Conservation (phyloP, 169 alveolate species). For the Cryptosporidium sp. region DNA sequence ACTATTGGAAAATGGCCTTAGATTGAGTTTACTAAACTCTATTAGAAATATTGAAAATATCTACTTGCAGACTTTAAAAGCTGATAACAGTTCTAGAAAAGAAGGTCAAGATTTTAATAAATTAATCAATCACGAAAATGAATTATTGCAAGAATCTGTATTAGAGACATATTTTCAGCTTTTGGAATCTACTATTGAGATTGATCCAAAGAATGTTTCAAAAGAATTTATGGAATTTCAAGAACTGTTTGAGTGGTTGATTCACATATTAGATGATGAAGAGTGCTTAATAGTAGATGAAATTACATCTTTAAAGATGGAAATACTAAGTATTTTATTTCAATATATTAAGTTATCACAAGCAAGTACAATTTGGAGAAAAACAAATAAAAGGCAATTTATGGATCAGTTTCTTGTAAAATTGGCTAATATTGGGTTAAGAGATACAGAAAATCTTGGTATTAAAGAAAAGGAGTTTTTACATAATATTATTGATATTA, state of each 20-base stretch:
- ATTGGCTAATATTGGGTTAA: slow-evolving; percentile 42
- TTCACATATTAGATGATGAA: slow-evolving; percentile 7
- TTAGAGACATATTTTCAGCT: slow-evolving; percentile 11
- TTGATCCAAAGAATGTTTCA: slow-evolving; percentile 44
- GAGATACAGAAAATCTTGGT: neutral
- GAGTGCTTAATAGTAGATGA: neutral
- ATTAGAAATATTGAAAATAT: neutral
- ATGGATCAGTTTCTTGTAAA: slow-evolving; percentile 43
- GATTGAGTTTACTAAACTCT: neutral
- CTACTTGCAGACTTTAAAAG: neutral
- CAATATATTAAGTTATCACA: slow-evolving; percentile 7
- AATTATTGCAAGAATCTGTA: neutral
- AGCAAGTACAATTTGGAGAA: neutral
- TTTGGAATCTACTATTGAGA: slow-evolving; percentile 33
- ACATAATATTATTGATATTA: slow-evolving; percentile 29
- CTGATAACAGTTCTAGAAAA: neutral
- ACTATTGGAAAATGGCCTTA: neutral
- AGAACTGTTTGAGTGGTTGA: slow-evolving; percentile 22
- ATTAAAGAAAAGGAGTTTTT: slow-evolving; percentile 44
- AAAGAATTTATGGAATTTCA: neutral
- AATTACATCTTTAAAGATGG: slow-evolving; percentile 14
- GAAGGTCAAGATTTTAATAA: neutral
- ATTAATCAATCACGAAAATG: neutral
- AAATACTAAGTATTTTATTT: slow-evolving; percentile 52
- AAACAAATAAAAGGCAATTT: neutral